Conservation (phyloP, 129 eudicot species). For the Pseudognaphalium luteoalbum region DNA sequence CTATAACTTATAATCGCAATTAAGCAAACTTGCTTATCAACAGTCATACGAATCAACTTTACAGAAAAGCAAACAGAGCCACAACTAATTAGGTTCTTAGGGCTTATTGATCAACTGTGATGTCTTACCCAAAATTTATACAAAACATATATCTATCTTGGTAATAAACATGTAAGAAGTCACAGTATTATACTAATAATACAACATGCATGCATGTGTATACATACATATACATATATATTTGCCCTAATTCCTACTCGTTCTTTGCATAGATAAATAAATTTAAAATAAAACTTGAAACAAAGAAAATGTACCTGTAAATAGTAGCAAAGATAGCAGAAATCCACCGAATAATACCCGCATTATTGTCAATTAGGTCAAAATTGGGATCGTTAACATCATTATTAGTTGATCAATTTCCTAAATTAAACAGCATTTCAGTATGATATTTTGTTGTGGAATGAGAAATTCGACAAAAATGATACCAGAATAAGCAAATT, state of each 20-base stretch:
- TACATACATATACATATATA: neutral
- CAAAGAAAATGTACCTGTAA: conserved; percentile 51
- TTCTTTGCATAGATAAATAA: conserved; percentile 7
- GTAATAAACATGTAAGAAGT: neutral
- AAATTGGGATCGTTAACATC: conserved; percentile 34
- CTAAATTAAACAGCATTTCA: neutral
- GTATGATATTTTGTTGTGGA: neutral
- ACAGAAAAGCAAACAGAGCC: conserved; percentile 1
- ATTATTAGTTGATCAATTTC: conserved; percentile 25
- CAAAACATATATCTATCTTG: neutral
- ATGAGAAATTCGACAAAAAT: conserved; percentile 5
- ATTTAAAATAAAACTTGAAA: conserved; percentile 2
- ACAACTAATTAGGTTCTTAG: neutral
- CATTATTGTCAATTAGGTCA: conserved; percentile 44
- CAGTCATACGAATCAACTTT: neutral
- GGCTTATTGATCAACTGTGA: neutral
- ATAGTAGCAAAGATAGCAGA: conserved; percentile 70
- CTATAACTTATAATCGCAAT: conserved; percentile 9
- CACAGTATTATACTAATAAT: conserved; percentile 7
- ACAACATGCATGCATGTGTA: neutral
- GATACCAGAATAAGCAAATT: conserved; percentile 10
- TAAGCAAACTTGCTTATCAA: neutral
- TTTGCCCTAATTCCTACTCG: conserved; percentile 25
- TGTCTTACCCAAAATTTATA: neutral
- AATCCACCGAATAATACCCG: conserved; percentile 55